Base-by-base conservation (phyloP, 2,329 filamentous ascomycete genomes). In the Neoascochyta sp. region DNA sequence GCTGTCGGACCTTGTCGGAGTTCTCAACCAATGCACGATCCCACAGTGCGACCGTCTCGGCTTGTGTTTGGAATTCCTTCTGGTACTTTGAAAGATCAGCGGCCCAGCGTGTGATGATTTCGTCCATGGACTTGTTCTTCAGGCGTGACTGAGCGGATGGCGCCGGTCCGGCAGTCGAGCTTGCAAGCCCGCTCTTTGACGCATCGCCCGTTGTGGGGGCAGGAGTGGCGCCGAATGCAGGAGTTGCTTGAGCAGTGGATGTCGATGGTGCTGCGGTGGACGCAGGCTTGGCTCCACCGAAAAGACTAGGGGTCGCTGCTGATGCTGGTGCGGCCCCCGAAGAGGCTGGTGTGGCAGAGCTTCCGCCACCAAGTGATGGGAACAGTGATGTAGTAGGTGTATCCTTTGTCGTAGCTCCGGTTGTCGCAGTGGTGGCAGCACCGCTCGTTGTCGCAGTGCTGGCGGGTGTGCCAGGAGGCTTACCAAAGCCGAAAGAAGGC, bases 71-170 rank as follows among this genome's bases (percentile, higher is more conserved):
- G 69, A 96, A 98, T 36, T 94, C 87, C 62, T 95, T 94, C 57
- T 96, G 90, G 57, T 98, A 95, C 57, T 94, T 93, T 30, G 88
- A 84, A 27, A 98, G 71, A 56, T 96, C 92, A 0, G 88, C 87
- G 2, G 92, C 92, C 92, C 92, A 98, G 17, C 88, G 81, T 4
- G 87, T 95, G 45, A 98, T 88, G 43, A 98, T 95, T 61, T 98
- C 92, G 56, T 98, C 92, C 85, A 98, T 95, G 1, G 90, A 95
- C 69, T 95, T 96, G 65, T 95, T 95, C 71, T 95, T 95, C 20
- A 98, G 73, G 16, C 92, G 83, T 4, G 90, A 92, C 52, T 93
- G 80, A 2, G 73, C 67, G 34, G 88, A 82, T 10, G 92, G 90
- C 3, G 81, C 71, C 2, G 89, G 87, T 0, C 89, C 89, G 18